A percentile compares a stretch with the other conserved stretches of the same genome.
These are phyloP conservation scores for Fusarium robinianum DNA, from an alignment of 2,329 filamentous ascomycete genomes.

Conservation along the genomic window DNA sequence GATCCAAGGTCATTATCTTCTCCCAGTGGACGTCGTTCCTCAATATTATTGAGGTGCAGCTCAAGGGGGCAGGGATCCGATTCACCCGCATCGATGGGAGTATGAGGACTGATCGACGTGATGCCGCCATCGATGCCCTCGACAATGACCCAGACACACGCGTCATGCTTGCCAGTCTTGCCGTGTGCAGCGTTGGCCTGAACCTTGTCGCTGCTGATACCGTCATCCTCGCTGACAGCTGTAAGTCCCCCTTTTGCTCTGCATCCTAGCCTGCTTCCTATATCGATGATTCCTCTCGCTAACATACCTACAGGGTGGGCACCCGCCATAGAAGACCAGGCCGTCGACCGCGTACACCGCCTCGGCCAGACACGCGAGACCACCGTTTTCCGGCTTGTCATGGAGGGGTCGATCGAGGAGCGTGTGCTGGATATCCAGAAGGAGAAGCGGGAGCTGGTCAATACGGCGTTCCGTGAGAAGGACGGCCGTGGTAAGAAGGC, in stretches of 20 bases:
- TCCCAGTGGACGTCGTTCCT: slow-evolving; percentile 79
- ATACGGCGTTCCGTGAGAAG: slow-evolving; percentile 79
- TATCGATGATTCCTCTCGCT: slow-evolving; percentile 6
- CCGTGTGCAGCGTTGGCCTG: slow-evolving; percentile 82
- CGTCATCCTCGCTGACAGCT: slow-evolving; percentile 80
- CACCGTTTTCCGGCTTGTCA: slow-evolving; percentile 79
- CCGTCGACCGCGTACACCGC: slow-evolving; percentile 84
- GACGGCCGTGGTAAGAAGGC: slow-evolving; percentile 53
- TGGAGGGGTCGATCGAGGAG: slow-evolving; percentile 82
- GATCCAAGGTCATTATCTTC: slow-evolving; percentile 74
- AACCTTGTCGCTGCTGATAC: slow-evolving; percentile 87
- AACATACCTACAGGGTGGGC: slow-evolving; percentile 70
- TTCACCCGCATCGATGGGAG: slow-evolving; percentile 79
- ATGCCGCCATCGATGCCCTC: slow-evolving; percentile 69
- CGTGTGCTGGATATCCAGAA: slow-evolving; percentile 77
- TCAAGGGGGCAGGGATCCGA: slow-evolving; percentile 62
- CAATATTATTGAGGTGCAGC: slow-evolving; percentile 70
- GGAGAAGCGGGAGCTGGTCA: slow-evolving; percentile 78
- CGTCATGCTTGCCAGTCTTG: slow-evolving; percentile 80
- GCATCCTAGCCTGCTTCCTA: background rate
- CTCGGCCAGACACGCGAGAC: slow-evolving; percentile 80
- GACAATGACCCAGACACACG: slow-evolving; percentile 69
- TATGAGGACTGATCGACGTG: slow-evolving; percentile 73
- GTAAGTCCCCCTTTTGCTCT: slow-evolving; percentile 43
- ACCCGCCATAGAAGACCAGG: slow-evolving; percentile 90